Conservation (phyloP, 164 flowering plant genomes). For the Magnolia changhungtana region DNA sequence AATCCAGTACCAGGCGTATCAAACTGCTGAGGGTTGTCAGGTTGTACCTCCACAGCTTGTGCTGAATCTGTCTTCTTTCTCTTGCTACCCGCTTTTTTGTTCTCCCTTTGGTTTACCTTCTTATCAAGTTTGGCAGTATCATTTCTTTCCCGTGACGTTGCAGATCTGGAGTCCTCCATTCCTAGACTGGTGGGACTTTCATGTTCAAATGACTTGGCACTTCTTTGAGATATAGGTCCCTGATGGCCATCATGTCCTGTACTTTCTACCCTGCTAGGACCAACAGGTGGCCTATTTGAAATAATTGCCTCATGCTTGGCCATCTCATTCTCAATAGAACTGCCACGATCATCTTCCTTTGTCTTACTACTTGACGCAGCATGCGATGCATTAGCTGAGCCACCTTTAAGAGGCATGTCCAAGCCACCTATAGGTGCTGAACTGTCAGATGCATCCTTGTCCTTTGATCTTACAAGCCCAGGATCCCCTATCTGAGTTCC, state of each 20-base stretch:
- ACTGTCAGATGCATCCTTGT: conserved; percentile 17
- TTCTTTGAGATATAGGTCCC: conserved; percentile 55
- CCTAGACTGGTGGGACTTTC: conserved; percentile 68
- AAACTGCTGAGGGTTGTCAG: conserved; percentile 38
- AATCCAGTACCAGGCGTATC: conserved; percentile 29
- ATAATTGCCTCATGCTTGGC: conserved; percentile 40
- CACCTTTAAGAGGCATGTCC: conserved; percentile 19
- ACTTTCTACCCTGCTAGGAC: conserved; percentile 36
- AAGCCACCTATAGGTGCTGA: conserved; percentile 5
- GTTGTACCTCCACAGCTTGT: conserved; percentile 28
- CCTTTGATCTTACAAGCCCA: conserved; percentile 25
- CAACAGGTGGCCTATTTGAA: conserved; percentile 56
- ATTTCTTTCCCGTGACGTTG: conserved; percentile 62
- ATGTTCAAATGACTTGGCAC: conserved; percentile 60
- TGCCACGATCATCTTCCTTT: conserved; percentile 24
- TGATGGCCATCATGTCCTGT: conserved; percentile 52
- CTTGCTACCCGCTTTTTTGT: conserved; percentile 46
- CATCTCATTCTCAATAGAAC: conserved; percentile 41
- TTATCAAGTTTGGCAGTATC: conserved; percentile 42
- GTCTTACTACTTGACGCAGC: conserved; percentile 21
- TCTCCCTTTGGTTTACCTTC: conserved; percentile 43
- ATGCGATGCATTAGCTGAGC: conserved; percentile 21
- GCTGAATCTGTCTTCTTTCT: conserved; percentile 60
- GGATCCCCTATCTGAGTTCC: conserved; percentile 62
- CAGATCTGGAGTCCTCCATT: conserved; percentile 55